A percentile compares a stretch with the other conserved stretches of the same genome.
These are phyloP conservation scores for Pogostemon cablin DNA, from an alignment of 257 asterid genomes.

Conservation along the genomic window DNA sequence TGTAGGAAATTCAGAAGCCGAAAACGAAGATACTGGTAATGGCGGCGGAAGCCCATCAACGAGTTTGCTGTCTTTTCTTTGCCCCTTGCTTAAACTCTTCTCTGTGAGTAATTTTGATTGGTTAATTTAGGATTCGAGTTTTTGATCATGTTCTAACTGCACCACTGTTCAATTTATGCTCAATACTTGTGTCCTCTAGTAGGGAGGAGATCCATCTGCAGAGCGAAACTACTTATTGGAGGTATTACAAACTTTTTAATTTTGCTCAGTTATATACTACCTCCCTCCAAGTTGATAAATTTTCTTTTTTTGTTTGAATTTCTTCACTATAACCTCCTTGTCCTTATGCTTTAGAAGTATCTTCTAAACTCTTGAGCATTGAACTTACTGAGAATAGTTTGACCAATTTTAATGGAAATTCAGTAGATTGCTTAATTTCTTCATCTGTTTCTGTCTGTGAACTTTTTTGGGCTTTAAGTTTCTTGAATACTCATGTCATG, in stretches of 20 bases:
- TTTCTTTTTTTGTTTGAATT: no score
- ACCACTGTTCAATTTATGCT: background rate
- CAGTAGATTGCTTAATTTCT: background rate
- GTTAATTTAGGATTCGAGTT: slow-evolving; percentile 18
- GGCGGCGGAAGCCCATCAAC: slow-evolving; percentile 50
- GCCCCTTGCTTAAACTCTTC: slow-evolving; percentile 84
- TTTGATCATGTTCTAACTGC: slow-evolving; percentile 10
- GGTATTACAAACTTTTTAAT: slow-evolving; percentile 41
- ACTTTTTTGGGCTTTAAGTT: slow-evolving; percentile 6
- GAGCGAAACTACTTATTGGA: slow-evolving; percentile 64
- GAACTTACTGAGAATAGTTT: slow-evolving; percentile 8
- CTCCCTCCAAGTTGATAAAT: no score
- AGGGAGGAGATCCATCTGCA: slow-evolving; percentile 81
- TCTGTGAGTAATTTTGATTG: slow-evolving; percentile 49
- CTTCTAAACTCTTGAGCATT: background rate
- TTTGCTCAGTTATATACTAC: background rate
- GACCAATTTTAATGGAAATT: slow-evolving; percentile 5
- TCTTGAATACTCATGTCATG: background rate
- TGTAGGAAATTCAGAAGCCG: slow-evolving; percentile 38
- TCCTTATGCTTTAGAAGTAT: background rate
- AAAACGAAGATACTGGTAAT: slow-evolving; percentile 30
- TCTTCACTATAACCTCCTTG: background rate
- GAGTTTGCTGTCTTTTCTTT: slow-evolving; percentile 66
- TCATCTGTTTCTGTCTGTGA: slow-evolving; percentile 5
- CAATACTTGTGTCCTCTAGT: slow-evolving; percentile 25